These are phyloP conservation scores for Russula earlei DNA, from an alignment of 768 basidiomycete genomes.

Conservation along the genomic window DNA sequence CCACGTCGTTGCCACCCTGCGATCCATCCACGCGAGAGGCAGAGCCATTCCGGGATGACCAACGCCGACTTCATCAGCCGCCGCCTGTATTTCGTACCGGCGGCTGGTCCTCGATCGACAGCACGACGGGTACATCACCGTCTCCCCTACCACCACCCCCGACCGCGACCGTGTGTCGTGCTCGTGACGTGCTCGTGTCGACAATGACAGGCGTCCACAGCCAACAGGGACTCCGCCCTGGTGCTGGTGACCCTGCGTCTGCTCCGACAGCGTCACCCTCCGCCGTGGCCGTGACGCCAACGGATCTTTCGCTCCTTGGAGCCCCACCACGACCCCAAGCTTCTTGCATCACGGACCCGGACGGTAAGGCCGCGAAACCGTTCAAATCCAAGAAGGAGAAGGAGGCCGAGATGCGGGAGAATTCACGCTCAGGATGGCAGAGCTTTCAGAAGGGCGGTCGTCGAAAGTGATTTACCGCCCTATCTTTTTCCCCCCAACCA, in stretches of 20 bases:
- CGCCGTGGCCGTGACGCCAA: not conserved
- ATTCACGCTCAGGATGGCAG: conserved; percentile 21
- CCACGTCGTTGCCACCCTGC: not conserved
- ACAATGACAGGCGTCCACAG: not conserved
- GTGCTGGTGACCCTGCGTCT: conserved; percentile 10
- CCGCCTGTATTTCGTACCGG: conserved; percentile 48
- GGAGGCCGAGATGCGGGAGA: conserved; percentile 15
- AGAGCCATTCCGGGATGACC: not conserved
- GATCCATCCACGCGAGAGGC: not conserved
- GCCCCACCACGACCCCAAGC: not conserved
- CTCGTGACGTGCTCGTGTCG: not conserved
- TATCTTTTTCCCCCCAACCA: not conserved
- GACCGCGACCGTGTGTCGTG: too few species aligned
- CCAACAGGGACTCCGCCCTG: conserved; percentile 7
- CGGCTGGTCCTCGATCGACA: conserved; percentile 62
- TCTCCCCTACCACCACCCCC: not conserved
- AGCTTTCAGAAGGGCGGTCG: conserved; percentile 20
- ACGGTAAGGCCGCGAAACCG: not conserved
- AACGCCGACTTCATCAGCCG: conserved; percentile 16
- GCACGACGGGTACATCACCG: conserved; percentile 25
- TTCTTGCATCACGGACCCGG: not conserved
- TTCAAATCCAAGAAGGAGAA: conserved; percentile 8
- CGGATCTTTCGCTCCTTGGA: conserved; percentile 9
- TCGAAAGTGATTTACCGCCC: conserved; percentile 6
- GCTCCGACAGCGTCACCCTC: conserved; percentile 22